A percentile compares a stretch with the other conserved stretches of the same genome.
phyloP scores from a whole-genome alignment of 805 yeast species.

The Suhomyces faveliae region DNA sequence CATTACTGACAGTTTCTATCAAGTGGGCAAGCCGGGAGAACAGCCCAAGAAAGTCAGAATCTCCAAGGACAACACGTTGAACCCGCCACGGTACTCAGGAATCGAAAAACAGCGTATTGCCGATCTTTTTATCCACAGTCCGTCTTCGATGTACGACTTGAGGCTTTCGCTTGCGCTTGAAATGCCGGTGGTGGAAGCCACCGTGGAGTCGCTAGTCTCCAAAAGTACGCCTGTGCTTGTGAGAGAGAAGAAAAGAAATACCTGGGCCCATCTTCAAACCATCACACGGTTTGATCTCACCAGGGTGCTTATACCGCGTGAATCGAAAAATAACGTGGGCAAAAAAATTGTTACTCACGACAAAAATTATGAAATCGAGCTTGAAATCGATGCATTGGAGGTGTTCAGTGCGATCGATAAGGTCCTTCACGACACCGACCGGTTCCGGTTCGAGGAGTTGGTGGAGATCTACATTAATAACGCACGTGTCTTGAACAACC shows the following conservation, averaged over 20 bases:
- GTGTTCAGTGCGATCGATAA: constrained; percentile 42
- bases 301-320: constrained; percentile 45
- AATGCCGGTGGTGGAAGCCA: constrained; percentile 62
- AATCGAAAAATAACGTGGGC: constrained; percentile 37
- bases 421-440: constrained; percentile 42
- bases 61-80: constrained; percentile 55
- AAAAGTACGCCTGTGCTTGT: constrained; percentile 53
- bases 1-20: constrained; percentile 60
- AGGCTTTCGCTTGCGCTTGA: constrained; percentile 76
- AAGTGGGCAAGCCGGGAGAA: constrained; percentile 61
- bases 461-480: constrained; percentile 59
- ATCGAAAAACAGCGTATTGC: constrained; percentile 75
- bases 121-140: constrained; percentile 68
- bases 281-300: constrained; percentile 74
- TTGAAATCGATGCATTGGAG: constrained; percentile 40
- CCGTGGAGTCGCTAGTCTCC: constrained; percentile 50
- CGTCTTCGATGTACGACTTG: constrained; percentile 74
- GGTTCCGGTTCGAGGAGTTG: constrained; percentile 57
- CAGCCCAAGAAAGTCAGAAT: constrained; percentile 64
- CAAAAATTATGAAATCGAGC: constrained; percentile 36
- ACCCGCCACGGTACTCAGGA: constrained; percentile 67
- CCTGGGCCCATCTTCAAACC: constrained; percentile 73
- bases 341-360: constrained; percentile 37
- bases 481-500: constrained; percentile 46
- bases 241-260: constrained; percentile 69